These are phyloP conservation scores for Suillus discolor DNA, from an alignment of 768 basidiomycete genomes.

Conservation along the genomic window DNA sequence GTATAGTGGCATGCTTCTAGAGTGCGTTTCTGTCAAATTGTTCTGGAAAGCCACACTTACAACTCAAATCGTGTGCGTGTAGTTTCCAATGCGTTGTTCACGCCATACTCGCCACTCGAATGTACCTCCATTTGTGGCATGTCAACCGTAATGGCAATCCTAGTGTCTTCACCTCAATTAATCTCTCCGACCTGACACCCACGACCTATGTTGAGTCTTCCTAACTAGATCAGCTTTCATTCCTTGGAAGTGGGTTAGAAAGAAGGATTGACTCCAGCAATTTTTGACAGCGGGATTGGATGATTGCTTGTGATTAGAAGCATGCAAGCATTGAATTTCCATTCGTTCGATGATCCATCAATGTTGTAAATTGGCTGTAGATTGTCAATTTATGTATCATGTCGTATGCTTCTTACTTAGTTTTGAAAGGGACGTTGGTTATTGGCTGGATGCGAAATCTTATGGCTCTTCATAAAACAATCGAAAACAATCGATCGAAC, in stretches of 20 bases:
- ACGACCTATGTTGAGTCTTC: not conserved
- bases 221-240: not conserved
- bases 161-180: not conserved
- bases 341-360: not conserved
- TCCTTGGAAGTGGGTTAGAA: not conserved
- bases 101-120: conserved; percentile 9
- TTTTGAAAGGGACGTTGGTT: not conserved
- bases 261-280: not conserved
- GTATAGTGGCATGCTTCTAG: conserved; percentile 12
- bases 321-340: not conserved
- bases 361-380: not conserved
- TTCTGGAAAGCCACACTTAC: not conserved
- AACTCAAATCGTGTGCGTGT: too few species aligned
- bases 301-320: not conserved
- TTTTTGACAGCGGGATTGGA: not conserved
- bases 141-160: not conserved
- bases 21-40: conserved; percentile 4
- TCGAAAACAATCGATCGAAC: not conserved
- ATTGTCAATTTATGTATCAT: not conserved
- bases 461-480: not conserved
- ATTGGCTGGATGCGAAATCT: not conserved
- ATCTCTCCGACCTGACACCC: not conserved
- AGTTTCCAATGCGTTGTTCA: conserved; percentile 12
- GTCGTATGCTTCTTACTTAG: not conserved
- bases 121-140: conserved; percentile 10